phyloP scores from a whole-genome alignment of 257 asterid species.

The Lavandula angustifolia region DNA sequence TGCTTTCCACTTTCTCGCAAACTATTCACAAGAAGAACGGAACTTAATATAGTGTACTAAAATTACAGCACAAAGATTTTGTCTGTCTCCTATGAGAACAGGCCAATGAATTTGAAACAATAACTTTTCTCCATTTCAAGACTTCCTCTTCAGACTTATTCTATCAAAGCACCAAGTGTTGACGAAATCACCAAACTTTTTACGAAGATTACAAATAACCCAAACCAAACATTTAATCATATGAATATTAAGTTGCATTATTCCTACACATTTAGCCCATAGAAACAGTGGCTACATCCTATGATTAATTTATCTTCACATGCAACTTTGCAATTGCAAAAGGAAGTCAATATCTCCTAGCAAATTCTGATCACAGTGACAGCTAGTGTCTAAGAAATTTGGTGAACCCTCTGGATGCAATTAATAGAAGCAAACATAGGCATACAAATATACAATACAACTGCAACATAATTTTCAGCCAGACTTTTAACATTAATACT shows the following conservation, averaged over 20 bases:
- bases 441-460: not conserved
- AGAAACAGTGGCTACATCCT: too few relatives aligned
- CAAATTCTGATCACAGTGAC: too few relatives aligned
- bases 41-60: conserved; percentile 28
- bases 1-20: conserved; percentile 12
- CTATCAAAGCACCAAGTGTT: not conserved
- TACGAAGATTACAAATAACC: conserved; percentile 9
- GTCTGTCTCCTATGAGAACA: not conserved
- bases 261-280: too few relatives aligned
- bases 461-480: conserved; percentile 12
- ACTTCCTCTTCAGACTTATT: not conserved
- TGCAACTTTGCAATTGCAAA: too few relatives aligned
- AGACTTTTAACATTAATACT: conserved; percentile 12
- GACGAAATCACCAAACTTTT: not conserved
- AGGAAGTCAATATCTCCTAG: too few relatives aligned
- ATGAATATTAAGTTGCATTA: conserved; percentile 3
- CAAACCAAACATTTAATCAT: conserved; percentile 20
- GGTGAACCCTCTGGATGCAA: not conserved
- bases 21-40: conserved; percentile 60
- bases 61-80: not conserved
- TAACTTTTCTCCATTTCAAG: not conserved
- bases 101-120: not conserved
- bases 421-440: not conserved
- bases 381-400: too few relatives aligned
- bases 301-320: too few relatives aligned